These are phyloP conservation scores for Gaillardinia entomophila DNA, from an alignment of 805 yeast genomes.

Conservation along the genomic window DNA sequence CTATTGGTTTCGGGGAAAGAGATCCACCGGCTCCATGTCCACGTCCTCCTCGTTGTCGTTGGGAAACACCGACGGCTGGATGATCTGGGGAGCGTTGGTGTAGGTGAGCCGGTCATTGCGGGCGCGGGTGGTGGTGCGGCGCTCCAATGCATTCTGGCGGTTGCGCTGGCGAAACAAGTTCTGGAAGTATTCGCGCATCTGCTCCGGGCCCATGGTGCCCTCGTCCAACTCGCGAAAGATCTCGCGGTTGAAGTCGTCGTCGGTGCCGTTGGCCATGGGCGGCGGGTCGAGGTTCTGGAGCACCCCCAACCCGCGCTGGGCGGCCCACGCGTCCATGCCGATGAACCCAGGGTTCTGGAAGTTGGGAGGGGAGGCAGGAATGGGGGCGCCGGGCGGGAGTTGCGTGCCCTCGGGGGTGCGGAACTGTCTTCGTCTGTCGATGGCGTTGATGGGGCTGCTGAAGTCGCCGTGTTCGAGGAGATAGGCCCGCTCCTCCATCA, in stretches of 20 bases:
- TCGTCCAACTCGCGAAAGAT: conserved; percentile 24
- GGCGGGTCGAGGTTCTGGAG: conserved; percentile 11
- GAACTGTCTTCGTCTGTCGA: neutral
- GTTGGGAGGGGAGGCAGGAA: too few relatives aligned
- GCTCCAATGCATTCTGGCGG: conserved; percentile 14
- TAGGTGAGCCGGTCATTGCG: conserved; percentile 1
- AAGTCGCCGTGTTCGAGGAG: conserved; percentile 27
- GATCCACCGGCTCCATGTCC: conserved; percentile 24
- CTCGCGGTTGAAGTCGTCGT: conserved; percentile 22
- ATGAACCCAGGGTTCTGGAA: conserved; percentile 8
- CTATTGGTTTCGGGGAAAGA: conserved; percentile 22
- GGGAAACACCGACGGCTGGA: conserved; percentile 38
- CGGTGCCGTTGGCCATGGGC: too few relatives aligned
- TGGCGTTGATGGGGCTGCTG: conserved; percentile 1
- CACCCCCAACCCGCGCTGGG: conserved; percentile 25
- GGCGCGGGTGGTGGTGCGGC: conserved; percentile 2
- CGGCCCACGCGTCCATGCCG: conserved; percentile 13
- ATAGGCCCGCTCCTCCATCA: conserved; percentile 31
- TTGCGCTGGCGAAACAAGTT: conserved; percentile 22
- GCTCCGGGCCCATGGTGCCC: conserved; percentile 24
- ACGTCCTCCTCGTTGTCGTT: conserved; percentile 25
- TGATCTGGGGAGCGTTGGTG: conserved; percentile 33
- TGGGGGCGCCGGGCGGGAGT: too few relatives aligned
- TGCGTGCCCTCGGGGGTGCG: conserved; percentile 1
- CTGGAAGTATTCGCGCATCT: conserved; percentile 29